Base-by-base conservation (phyloP, 2,329 filamentous ascomycete species). In the Bipolaris victoriae region DNA sequence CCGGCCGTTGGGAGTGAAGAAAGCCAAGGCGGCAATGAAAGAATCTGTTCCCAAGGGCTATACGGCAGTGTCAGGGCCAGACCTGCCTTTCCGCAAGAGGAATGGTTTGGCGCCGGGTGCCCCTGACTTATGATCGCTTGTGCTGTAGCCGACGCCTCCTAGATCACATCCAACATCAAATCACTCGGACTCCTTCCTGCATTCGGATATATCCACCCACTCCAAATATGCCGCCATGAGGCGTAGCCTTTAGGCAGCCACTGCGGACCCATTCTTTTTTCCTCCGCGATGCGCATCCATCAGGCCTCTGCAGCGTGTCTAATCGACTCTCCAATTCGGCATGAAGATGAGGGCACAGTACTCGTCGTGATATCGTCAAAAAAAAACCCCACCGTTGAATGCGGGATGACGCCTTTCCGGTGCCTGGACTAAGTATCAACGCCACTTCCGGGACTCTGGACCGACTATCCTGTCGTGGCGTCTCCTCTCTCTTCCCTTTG, bases 391-490 rank as follows among this genome's bases (percentile, higher is more conserved):
- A 35, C 5, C 29, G 22, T 47, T 60, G 35, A 43, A 16, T 49
- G 48, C 29, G 36, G 45, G 31, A 49, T 15, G 5, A 36, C 15
- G 16, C 37, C 20, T 33, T 33, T 46, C 41, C 45, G 11, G 43
- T 24, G 31, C 31, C 13, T n/a, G 31, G 9, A 52, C 22, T 20
- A 49, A 36, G 37, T 29, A 36, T 39, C 26, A 51, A 45, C 40
- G 20, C 40, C 40, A 44, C 50, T 36, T 16, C 50, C 61, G 66
- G 68, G 37, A 63, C 33, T 15, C 55, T 62, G 63, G 52, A 55
- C 64, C 65, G 66, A 47, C 36, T 26, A 50, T 45, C 59, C 67
- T 56, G 52, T 37, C 44, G 53, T 55, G 52, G 55, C 43, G 56
- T 40, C 7, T 29, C 20, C 24, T 46, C 46, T 18, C 45, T 50